A percentile compares a stretch with the other conserved stretches of the same genome.
These are phyloP conservation scores for Mortierella sp. DNA, from an alignment of 371 early-diverging fungal genomes.

Conservation along the genomic window DNA sequence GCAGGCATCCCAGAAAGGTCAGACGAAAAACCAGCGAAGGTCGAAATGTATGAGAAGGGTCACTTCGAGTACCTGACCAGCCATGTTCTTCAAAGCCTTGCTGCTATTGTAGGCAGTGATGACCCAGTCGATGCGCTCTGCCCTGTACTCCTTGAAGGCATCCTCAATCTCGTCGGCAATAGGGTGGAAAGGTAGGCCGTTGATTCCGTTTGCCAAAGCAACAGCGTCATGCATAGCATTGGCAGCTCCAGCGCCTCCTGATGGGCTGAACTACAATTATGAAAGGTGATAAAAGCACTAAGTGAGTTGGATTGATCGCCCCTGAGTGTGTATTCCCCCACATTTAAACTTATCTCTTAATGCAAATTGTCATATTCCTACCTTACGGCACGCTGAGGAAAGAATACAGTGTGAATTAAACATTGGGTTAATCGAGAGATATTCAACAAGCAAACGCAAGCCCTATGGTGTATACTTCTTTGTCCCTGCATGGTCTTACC, in stretches of 20 bases:
- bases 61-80: neutral
- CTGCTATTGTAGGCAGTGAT: constrained; percentile 10
- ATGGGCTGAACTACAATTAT: constrained; percentile 4
- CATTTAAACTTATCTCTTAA: too few species aligned
- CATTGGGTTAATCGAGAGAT: neutral
- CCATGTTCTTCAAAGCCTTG: neutral
- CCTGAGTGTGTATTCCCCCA: neutral
- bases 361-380: neutral
- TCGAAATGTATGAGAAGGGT: neutral
- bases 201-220: constrained; percentile 10
- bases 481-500: neutral
- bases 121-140: constrained; percentile 21
- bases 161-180: constrained; percentile 9
- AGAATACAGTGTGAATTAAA: neutral
- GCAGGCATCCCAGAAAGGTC: neutral
- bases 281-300: neutral
- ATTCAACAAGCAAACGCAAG: neutral
- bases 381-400: neutral
- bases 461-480: neutral
- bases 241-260: constrained; percentile 14
- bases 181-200: neutral
- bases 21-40: neutral
- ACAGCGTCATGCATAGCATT: constrained; percentile 26
- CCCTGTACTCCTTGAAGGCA: constrained; percentile 13
- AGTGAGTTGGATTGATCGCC: neutral